Conservation (phyloP, 108 stramenopile species). For the Pseudonitzschia multistriata region DNA sequence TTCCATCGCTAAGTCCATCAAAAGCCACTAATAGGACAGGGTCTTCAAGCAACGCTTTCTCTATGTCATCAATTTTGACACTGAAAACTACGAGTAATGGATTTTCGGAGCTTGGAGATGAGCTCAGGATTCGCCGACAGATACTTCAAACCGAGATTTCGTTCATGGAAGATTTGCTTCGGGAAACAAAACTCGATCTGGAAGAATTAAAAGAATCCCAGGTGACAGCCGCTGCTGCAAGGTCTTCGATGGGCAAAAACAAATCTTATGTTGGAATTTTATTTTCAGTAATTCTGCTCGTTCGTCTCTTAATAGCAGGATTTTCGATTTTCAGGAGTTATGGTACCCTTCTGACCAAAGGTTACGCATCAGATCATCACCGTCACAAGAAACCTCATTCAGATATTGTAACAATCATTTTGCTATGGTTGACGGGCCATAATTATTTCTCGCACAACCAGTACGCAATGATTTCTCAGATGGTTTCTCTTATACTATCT, state of each 20-base stretch:
- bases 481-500: constrained; percentile 62
- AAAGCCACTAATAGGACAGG: background rate
- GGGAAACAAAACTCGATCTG: constrained; percentile 66
- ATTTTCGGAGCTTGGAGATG: constrained; percentile 35
- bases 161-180: constrained; percentile 58
- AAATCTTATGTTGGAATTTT: constrained; percentile 49
- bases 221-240: constrained; percentile 46
- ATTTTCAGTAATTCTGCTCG: constrained; percentile 62
- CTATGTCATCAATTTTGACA: background rate
- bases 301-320: constrained; percentile 51
- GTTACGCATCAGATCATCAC: background rate
- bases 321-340: constrained; percentile 30
- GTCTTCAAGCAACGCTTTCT: constrained; percentile 9
- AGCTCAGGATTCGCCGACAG: constrained; percentile 43
- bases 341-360: background rate
- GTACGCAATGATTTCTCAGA: constrained; percentile 54
- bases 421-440: constrained; percentile 70
- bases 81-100: background rate
- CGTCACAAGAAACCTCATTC: constrained; percentile 9
- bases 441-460: constrained; percentile 51
- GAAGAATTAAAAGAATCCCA: constrained; percentile 67
- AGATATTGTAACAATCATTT: constrained; percentile 57
- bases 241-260: constrained; percentile 54
- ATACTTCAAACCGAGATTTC: constrained; percentile 49
- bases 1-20: background rate